A percentile compares a stretch with the other conserved stretches of the same genome.
Conservation (phyloP, 805 yeast species). For the Metschnikowia proteae region DNA sequence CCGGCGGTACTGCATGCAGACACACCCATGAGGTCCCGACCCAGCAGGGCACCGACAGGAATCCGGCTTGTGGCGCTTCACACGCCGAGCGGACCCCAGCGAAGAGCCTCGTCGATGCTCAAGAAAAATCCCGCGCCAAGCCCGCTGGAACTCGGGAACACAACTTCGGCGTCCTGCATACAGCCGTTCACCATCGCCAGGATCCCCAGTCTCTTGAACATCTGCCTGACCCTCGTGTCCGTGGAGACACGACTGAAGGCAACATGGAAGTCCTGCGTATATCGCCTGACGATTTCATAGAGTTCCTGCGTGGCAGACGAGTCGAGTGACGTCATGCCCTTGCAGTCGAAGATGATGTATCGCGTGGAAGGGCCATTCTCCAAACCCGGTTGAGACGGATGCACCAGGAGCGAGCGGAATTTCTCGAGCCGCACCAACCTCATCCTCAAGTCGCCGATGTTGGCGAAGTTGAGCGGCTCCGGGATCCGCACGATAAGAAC, state of each 20-base stretch:
- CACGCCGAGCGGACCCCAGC: neutral
- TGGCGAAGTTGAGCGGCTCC: slow-evolving; percentile 86
- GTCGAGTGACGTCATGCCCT: slow-evolving; percentile 80
- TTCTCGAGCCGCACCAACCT: slow-evolving; percentile 67
- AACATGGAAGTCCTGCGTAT: slow-evolving; percentile 49
- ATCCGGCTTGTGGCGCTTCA: too few relatives aligned
- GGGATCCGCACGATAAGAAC: slow-evolving; percentile 78
- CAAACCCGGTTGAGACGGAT: slow-evolving; percentile 65
- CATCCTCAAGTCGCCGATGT: slow-evolving; percentile 69
- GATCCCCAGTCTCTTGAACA: slow-evolving; percentile 57
- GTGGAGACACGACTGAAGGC: slow-evolving; percentile 60
- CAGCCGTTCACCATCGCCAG: slow-evolving; percentile 22
- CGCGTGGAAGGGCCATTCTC: slow-evolving; percentile 37
- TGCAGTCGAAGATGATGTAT: slow-evolving; percentile 67
- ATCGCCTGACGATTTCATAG: slow-evolving; percentile 53
- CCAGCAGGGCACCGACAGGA: too few relatives aligned
- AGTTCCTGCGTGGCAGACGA: slow-evolving; percentile 76
- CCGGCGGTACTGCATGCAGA: neutral
- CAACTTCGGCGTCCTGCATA: slow-evolving; percentile 1
- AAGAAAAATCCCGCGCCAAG: slow-evolving; percentile 37
- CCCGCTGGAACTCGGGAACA: slow-evolving; percentile 3
- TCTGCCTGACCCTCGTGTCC: slow-evolving; percentile 41
- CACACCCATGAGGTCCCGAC: neutral
- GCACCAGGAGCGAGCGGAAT: slow-evolving; percentile 70
- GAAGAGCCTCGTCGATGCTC: slow-evolving; percentile 55